Conservation (phyloP, 106 monocot species). For the Narthecium ossifragum region DNA sequence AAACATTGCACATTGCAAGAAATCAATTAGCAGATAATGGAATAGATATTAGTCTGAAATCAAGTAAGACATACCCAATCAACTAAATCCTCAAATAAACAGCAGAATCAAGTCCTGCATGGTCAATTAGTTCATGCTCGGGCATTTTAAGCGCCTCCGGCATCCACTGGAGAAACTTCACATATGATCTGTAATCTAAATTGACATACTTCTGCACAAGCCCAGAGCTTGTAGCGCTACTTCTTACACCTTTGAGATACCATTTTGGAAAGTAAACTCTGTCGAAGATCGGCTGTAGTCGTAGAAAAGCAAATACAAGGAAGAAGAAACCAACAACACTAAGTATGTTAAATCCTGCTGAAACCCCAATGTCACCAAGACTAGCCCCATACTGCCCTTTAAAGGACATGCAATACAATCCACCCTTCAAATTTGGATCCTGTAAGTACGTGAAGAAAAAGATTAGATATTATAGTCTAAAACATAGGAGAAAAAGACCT, state of each 20-base stretch:
- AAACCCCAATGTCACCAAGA: constrained; percentile 58
- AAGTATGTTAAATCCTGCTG: constrained; percentile 90
- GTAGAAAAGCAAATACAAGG: constrained; percentile 65
- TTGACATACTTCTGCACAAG: constrained; percentile 66
- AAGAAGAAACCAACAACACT: constrained; percentile 69
- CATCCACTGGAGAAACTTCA: constrained; percentile 86
- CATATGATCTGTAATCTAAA: constrained; percentile 70
- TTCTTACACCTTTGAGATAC: constrained; percentile 85
- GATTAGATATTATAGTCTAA: no score
- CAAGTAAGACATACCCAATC: constrained; percentile 55
- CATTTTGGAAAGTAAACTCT: constrained; percentile 98
- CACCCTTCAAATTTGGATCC: constrained; percentile 11
- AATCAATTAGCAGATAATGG: no score
- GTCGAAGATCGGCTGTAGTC: constrained; percentile 90
- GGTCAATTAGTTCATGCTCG: constrained; percentile 88
- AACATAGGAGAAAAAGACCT: no score
- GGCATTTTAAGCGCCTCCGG: constrained; percentile 99
- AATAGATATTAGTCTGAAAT: no score
- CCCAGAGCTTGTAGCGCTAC: constrained; percentile 49
- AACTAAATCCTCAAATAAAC: constrained; percentile 77
- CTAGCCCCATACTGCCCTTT: constrained; percentile 59
- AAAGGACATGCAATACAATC: not conserved
- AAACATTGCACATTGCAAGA: no score
- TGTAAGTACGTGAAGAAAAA: no score
- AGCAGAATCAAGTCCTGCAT: constrained; percentile 96